Percentiles rank a stretch among this genome's conserved stretches.
Conservation (phyloP, 2,329 filamentous ascomycete genomes). For the Coniochaeta ligniaria region DNA sequence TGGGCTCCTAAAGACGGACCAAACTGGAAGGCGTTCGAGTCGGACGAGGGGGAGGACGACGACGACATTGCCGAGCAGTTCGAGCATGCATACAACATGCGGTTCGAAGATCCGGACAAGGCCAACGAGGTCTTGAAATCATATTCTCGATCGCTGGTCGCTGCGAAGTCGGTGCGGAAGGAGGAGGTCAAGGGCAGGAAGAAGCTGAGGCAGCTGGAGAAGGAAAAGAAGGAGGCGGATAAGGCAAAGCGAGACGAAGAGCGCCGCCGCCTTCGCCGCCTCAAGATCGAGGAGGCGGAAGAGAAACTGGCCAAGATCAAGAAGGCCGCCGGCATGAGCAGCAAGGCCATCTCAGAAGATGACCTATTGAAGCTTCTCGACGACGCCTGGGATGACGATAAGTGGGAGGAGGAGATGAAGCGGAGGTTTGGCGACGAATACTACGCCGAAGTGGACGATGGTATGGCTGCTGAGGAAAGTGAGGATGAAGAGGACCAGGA, state of each 20-base stretch:
- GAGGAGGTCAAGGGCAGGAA: constrained; percentile 74
- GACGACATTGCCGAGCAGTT: constrained; percentile 74
- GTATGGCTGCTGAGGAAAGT: constrained; percentile 57
- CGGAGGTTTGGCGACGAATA: constrained; percentile 86
- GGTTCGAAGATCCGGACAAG: constrained; percentile 86
- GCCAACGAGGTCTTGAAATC: constrained; percentile 83
- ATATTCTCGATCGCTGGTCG: constrained; percentile 80
- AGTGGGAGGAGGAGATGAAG: constrained; percentile 88
- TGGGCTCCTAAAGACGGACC: constrained; percentile 68
- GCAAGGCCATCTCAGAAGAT: constrained; percentile 60
- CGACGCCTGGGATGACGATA: constrained; percentile 78
- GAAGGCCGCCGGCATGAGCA: constrained; percentile 73
- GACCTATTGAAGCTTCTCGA: constrained; percentile 83
- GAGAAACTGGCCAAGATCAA: constrained; percentile 82
- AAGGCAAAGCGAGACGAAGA: constrained; percentile 72
- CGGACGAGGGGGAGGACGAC: constrained; percentile 80
- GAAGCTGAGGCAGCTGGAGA: constrained; percentile 71
- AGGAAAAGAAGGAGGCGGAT: constrained; percentile 69
- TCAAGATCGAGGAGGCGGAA: constrained; percentile 88
- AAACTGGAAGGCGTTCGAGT: constrained; percentile 78
- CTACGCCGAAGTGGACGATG: constrained; percentile 65
- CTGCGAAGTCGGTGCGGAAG: constrained; percentile 75
- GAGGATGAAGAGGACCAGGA: constrained; percentile 39
- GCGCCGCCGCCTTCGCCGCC: constrained; percentile 72
- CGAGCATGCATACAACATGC: constrained; percentile 89